These are phyloP conservation scores for Saturnispora halmiae DNA, from an alignment of 805 yeast species.

Conservation along the genomic window DNA sequence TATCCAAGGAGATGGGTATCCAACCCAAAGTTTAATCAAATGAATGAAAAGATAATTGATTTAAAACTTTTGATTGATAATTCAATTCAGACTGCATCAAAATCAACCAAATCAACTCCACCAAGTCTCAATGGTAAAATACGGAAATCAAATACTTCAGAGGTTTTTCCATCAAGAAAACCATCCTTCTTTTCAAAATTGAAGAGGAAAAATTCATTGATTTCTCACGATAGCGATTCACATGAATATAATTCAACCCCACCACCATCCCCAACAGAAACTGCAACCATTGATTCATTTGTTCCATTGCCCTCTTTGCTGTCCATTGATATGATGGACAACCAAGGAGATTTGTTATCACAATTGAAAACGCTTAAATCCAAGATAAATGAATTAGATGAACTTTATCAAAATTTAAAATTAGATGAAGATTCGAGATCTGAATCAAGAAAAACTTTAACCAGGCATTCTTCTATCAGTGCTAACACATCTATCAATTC, in stretches of 20 bases:
- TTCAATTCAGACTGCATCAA: neutral
- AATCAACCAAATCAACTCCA: neutral
- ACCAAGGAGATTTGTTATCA: neutral
- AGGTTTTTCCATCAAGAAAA: neutral
- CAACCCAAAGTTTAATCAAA: constrained; percentile 3
- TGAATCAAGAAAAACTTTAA: constrained; percentile 19
- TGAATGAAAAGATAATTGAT: neutral
- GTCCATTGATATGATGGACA: no score
- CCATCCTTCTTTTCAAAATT: constrained; percentile 9
- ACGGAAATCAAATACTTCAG: neutral
- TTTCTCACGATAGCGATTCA: neutral
- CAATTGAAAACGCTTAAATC: constrained; percentile 3
- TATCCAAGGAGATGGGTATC: constrained; percentile 4
- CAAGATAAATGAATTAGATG: constrained; percentile 20
- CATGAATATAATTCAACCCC: neutral
- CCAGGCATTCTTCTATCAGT: constrained; percentile 21
- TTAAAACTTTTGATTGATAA: constrained; percentile 1
- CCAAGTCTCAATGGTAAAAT: no score
- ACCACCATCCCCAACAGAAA: neutral
- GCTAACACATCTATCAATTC: constrained; percentile 33
- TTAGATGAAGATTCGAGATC: constrained; percentile 19
- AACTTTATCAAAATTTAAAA: constrained; percentile 17
- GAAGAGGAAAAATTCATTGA: constrained; percentile 4
- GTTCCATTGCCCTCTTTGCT: no score
- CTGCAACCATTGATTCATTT: no score